phyloP scores from a whole-genome alignment of 495 filamentous ascomycete genomes.

The Hypoxylon subgilvum region DNA sequence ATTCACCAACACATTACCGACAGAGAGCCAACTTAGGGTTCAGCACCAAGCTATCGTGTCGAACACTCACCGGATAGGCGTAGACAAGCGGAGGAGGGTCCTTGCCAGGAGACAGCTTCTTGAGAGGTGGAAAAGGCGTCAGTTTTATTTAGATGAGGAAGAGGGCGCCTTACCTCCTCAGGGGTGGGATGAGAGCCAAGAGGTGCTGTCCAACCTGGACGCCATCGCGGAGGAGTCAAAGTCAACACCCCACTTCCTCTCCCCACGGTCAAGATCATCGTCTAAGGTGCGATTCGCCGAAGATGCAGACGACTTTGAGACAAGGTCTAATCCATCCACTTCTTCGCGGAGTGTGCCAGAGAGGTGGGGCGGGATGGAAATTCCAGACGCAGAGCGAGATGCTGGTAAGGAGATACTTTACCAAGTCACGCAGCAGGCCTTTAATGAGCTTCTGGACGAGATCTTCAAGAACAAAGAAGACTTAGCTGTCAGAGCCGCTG shows the following conservation, averaged over 20 bases:
- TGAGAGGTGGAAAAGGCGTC: conserved; percentile 73
- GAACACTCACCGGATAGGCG: conserved; percentile 20
- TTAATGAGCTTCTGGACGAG: conserved; percentile 88
- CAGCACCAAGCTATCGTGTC: conserved; percentile 32
- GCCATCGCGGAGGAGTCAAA: conserved; percentile 50
- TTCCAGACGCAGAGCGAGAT: conserved; percentile 79
- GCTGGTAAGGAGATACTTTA: conserved; percentile 88
- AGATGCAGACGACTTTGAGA: conserved; percentile 73
- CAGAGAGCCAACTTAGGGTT: conserved; percentile 35
- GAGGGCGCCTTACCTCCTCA: conserved; percentile 69
- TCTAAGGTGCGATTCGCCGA: conserved; percentile 86
- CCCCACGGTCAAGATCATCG: conserved; percentile 78
- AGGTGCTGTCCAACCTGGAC: conserved; percentile 54
- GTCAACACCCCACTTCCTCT: conserved; percentile 51
- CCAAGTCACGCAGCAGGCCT: conserved; percentile 84
- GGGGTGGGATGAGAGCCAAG: conserved; percentile 69
- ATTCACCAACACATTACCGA: conserved; percentile 39
- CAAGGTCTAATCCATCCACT: conserved; percentile 77
- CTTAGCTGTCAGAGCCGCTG: conserved; percentile 69
- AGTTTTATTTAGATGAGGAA: conserved; percentile 82
- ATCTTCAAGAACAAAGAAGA: conserved; percentile 85
- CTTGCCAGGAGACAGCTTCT: conserved; percentile 61
- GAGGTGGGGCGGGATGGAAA: conserved; percentile 82
- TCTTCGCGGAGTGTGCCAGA: conserved; percentile 82
- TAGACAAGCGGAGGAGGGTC: conserved; percentile 35